These are phyloP conservation scores for Aspergillus clavatus DNA, from an alignment of 2,329 filamentous ascomycete species.

Conservation along the genomic window DNA sequence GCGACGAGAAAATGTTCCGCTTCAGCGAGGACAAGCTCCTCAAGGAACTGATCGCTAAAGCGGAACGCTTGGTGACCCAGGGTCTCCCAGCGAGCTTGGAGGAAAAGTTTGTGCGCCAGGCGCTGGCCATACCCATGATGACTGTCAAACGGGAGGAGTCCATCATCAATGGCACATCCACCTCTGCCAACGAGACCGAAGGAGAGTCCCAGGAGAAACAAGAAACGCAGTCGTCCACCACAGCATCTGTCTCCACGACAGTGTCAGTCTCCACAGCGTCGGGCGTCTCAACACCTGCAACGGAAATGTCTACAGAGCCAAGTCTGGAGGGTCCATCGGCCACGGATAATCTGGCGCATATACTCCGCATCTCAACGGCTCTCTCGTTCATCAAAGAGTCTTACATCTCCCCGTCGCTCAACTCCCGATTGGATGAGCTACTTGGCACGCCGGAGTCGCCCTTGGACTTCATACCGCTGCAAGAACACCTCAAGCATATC, in stretches of 20 bases:
- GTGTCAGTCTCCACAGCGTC: constrained; percentile 36
- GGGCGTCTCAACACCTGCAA: constrained; percentile 35
- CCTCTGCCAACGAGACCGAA: constrained; percentile 23
- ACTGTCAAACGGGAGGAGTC: constrained; percentile 58
- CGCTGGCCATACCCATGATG: constrained; percentile 70
- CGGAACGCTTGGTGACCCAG: constrained; percentile 58
- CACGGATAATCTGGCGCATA: constrained; percentile 35
- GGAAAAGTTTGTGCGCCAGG: constrained; percentile 72
- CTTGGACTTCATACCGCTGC: constrained; percentile 66
- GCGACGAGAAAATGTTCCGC: constrained; percentile 80
- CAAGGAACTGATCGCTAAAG: constrained; percentile 63
- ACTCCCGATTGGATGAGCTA: constrained; percentile 34
- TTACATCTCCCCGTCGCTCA: constrained; percentile 42
- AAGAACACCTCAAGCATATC: constrained; percentile 64
- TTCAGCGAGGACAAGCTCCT: constrained; percentile 69
- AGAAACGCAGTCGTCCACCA: constrained; percentile 29
- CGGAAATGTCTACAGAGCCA: constrained; percentile 22
- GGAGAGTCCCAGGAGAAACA: constrained; percentile 24
- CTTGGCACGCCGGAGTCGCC: constrained; percentile 38
- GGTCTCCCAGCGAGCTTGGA: constrained; percentile 77
- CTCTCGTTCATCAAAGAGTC: constrained; percentile 48
- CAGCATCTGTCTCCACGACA: constrained; percentile 30
- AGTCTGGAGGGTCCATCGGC: constrained; percentile 21
- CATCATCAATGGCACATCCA: constrained; percentile 20
- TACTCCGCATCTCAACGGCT: constrained; percentile 48